Evolutionary conservation across 2,329 filamentous ascomycete species (phyloP).

Genomic region (Neopestalotiopsis clavispora): DNA sequence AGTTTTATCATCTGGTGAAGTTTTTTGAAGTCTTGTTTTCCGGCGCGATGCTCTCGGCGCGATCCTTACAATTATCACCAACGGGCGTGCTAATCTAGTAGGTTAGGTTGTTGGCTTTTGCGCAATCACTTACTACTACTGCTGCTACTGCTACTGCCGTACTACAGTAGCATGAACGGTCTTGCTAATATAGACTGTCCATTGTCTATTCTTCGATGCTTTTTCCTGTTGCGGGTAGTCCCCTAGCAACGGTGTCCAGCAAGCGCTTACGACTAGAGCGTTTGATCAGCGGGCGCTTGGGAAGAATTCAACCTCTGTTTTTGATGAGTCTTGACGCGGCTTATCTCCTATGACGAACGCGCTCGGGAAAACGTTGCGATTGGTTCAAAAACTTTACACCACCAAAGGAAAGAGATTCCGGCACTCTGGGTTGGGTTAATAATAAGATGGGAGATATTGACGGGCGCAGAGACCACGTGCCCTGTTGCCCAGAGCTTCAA

Average conservation of each 20-base stretch:
- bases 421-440: too few species aligned
- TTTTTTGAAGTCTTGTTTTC: constrained; percentile 2
- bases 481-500: too few species aligned
- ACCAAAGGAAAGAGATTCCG: too few species aligned
- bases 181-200: background rate
- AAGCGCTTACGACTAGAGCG: background rate
- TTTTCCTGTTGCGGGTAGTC: constrained; percentile 2
- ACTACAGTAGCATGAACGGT: background rate
- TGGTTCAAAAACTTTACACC: too few species aligned
- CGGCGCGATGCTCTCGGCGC: background rate
- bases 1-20: background rate
- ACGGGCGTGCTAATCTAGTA: background rate
- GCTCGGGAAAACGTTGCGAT: too few species aligned
- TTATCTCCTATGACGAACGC: too few species aligned
- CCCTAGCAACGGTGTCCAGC: background rate
- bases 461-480: too few species aligned
- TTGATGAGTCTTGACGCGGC: too few species aligned
- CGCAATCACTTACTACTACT: background rate
- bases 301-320: background rate
- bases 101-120: background rate
- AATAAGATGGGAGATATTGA: too few species aligned
- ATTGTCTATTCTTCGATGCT: background rate
- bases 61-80: background rate
- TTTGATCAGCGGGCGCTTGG: background rate
- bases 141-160: background rate